Conservation (phyloP, 169 alveolate species). For the Eimeria maxima region DNA sequence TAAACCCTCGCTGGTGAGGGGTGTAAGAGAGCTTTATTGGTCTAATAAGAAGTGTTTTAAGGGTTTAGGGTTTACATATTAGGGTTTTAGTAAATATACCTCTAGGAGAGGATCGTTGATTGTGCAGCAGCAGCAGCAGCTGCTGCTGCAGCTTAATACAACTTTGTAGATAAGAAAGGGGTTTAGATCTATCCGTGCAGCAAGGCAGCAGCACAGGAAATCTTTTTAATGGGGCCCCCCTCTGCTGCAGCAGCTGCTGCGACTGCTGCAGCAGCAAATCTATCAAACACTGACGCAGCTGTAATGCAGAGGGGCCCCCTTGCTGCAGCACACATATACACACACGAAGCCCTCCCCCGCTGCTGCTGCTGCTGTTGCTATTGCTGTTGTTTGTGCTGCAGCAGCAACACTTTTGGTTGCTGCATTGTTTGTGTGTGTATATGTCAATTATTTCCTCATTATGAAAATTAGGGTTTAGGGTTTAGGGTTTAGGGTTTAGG, state of each 20-base stretch:
- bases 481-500: constrained; percentile 34
- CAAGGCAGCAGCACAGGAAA: constrained; percentile 31
- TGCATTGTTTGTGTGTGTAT: too few relatives aligned
- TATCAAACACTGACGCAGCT: constrained; percentile 31
- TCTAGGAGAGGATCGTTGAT: too few relatives aligned
- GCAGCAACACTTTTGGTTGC: neutral
- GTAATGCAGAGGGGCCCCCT: neutral
- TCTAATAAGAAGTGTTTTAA: neutral
- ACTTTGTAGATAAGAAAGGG: neutral
- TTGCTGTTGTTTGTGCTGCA: constrained; percentile 1
- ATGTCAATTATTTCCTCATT: too few relatives aligned
- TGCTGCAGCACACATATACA: neutral
- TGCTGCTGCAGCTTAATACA: constrained; percentile 35
- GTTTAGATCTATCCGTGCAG: neutral
- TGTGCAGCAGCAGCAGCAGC: constrained; percentile 15
- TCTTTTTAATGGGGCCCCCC: neutral
- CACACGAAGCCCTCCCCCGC: neutral
- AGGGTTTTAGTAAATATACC: constrained; percentile 26
- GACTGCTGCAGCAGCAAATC: neutral
- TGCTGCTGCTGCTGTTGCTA: too few relatives aligned
- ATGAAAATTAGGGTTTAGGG: too few relatives aligned
- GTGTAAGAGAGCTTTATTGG: neutral
- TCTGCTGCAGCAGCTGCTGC: constrained; percentile 57
- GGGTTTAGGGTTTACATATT: neutral
- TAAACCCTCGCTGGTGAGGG: neutral